phyloP scores from a whole-genome alignment of 2,329 filamentous ascomycete species.

The Rutstroemia sp. region DNA sequence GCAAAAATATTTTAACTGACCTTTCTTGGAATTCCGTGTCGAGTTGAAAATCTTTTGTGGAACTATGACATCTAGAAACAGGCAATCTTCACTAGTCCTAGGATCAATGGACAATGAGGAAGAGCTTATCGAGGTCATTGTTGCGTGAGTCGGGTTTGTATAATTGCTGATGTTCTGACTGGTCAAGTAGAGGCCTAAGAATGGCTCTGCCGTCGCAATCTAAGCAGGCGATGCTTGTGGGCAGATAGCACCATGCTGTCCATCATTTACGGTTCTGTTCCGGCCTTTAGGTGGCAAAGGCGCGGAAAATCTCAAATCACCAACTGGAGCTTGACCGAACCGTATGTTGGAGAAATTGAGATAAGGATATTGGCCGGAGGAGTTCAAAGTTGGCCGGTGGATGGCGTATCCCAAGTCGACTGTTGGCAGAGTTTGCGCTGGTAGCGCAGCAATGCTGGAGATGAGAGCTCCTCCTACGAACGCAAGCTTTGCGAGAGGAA shows the following conservation, averaged over 20 bases:
- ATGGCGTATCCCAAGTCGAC: constrained; percentile 27
- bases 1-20: background rate
- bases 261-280: constrained; percentile 24
- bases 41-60: background rate
- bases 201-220: too few relatives aligned
- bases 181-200: background rate
- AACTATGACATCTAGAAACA: background rate
- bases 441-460: background rate
- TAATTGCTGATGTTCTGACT: background rate
- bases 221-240: constrained; percentile 10
- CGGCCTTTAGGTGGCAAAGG: constrained; percentile 27
- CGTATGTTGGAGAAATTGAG: constrained; percentile 36
- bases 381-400: constrained; percentile 24
- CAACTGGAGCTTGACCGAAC: constrained; percentile 36
- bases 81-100: background rate
- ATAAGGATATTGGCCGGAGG: constrained; percentile 23
- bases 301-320: constrained; percentile 37
- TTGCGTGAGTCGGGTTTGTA: background rate
- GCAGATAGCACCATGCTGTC: constrained; percentile 12
- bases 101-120: background rate
- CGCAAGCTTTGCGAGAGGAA: background rate
- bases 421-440: constrained; percentile 9
- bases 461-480: background rate
- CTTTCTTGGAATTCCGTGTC: background rate
- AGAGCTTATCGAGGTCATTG: background rate